Conservation (phyloP, 306 rosid genomes). For the Chamaecrista fasciculata region DNA sequence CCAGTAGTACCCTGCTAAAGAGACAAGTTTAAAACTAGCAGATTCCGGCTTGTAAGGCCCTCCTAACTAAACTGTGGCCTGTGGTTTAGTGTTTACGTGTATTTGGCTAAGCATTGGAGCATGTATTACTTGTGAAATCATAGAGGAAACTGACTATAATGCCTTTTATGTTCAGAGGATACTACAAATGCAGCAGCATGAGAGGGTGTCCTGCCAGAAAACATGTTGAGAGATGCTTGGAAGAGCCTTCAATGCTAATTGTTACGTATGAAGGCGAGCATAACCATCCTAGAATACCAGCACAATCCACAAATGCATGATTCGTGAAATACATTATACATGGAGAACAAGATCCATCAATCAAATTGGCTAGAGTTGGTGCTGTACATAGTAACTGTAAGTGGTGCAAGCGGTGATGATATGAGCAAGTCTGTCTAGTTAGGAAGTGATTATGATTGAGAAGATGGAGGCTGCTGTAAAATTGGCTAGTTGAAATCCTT, state of each 20-base stretch:
- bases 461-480: slow-evolving; percentile 47
- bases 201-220: slow-evolving; percentile 99
- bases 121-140: no score
- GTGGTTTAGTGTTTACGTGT: background rate
- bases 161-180: slow-evolving; percentile 67
- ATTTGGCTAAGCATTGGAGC: no score
- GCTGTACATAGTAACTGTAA: slow-evolving; percentile 69
- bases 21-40: background rate
- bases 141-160: slow-evolving; percentile 23
- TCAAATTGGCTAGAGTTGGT: slow-evolving; percentile 52
- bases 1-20: background rate
- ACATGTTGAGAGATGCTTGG: slow-evolving; percentile 96
- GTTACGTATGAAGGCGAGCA: slow-evolving; percentile 99
- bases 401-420: slow-evolving; percentile 46
- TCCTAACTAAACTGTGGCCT: background rate
- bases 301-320: slow-evolving; percentile 81
- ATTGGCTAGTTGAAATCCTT: slow-evolving; percentile 47
- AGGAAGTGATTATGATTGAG: slow-evolving; percentile 32
- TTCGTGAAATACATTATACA: no score
- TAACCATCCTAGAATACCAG: slow-evolving; percentile 74
- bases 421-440: slow-evolving; percentile 38
- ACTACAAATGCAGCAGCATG: slow-evolving; percentile 99
- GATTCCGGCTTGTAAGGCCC: background rate
- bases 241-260: slow-evolving; percentile 89
- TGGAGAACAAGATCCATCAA: slow-evolving; percentile 33